These are phyloP conservation scores for Trametes coccinea DNA, from an alignment of 768 basidiomycete genomes.

Conservation along the genomic window DNA sequence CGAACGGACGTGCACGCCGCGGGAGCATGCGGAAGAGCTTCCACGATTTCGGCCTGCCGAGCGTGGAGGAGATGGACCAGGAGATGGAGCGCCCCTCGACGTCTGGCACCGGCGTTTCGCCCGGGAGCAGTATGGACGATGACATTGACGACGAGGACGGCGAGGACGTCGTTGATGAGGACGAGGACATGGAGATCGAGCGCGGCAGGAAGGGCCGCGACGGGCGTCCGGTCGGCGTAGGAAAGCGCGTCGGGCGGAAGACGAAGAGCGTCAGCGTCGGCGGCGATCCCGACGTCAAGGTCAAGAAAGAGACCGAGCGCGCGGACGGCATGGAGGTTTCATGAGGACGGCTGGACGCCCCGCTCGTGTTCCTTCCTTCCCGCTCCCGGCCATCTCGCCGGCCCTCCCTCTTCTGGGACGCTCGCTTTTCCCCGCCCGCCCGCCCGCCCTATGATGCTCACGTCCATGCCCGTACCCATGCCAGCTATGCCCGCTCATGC, in stretches of 20 bases:
- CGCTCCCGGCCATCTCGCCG: background rate
- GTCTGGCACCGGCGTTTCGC: constrained; percentile 19
- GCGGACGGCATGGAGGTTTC: constrained; percentile 30
- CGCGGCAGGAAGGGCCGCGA: constrained; percentile 29
- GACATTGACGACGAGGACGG: constrained; percentile 18
- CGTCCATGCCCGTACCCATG: constrained; percentile 3
- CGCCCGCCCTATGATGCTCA: background rate
- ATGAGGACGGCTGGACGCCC: constrained; percentile 11
- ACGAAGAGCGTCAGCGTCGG: constrained; percentile 22
- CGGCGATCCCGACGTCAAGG: constrained; percentile 22
- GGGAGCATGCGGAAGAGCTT: constrained; percentile 25
- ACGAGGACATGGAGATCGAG: constrained; percentile 24
- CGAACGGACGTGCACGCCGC: constrained; percentile 24
- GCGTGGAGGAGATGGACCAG: constrained; percentile 36
- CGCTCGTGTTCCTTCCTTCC: background rate
- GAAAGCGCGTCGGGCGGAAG: constrained; percentile 25
- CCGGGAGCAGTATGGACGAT: constrained; percentile 20
- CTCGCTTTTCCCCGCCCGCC: background rate
- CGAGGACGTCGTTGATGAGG: constrained; percentile 26
- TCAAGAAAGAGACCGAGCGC: constrained; percentile 31
- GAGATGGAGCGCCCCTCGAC: constrained; percentile 22
- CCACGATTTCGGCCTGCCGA: constrained; percentile 31
- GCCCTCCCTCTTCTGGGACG: background rate
- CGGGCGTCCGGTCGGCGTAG: constrained; percentile 25
- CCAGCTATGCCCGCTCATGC: constrained; percentile 6